Base-by-base conservation (phyloP, 78 protist species). In the Polysphondylium violaceum region DNA sequence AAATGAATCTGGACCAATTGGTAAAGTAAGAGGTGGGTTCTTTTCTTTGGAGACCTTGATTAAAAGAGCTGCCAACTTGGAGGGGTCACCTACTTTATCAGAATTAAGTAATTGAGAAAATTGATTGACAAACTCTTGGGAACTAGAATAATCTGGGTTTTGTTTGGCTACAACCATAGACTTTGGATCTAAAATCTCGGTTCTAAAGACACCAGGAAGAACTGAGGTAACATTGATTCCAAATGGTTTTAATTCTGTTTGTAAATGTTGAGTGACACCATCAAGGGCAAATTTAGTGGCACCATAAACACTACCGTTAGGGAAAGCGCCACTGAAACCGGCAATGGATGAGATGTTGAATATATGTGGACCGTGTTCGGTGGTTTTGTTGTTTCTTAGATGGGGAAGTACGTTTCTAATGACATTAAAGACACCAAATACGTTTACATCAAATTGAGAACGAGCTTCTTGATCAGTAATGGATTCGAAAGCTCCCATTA, bases 81-180 rank as follows among this genome's bases (percentile, higher is more conserved):
- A 43, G 9, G 90, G 77, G 41, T 67, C 71, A 14, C 90, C 90
- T 56, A 56, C 8, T n/a, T 41, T 41, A 3, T 68, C 75, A 44
- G 75, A 41, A 11, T 29, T 33, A 19, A 75, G 59, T 25, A 36
- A 59, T 36, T n/a, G 53, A 53, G n/a, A 40, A 35, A 3, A 68
- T 12, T 2, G 59, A 53, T 2, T 25, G 40, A 3, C 9, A 29
- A 7, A 16, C 5, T 5, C 47, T 36, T n/a, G 31, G 59, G 55
- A 50, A 56, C 40, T 75, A n/a, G 27, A 75, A 3, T 41, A 59
- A 65, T 1, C 35, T 25, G 3, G 67, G 51, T 16, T 44, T 40
- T 0, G 72, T 2, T 23, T 59, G 59, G 23, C 51, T 75, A 21
- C 55, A 12, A 56, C 67, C 69, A 55, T 75, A 65, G 9, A 75